Evolutionary conservation across 805 yeast species (phyloP).

Genomic region (Schizosaccharomyces osmophilus): DNA sequence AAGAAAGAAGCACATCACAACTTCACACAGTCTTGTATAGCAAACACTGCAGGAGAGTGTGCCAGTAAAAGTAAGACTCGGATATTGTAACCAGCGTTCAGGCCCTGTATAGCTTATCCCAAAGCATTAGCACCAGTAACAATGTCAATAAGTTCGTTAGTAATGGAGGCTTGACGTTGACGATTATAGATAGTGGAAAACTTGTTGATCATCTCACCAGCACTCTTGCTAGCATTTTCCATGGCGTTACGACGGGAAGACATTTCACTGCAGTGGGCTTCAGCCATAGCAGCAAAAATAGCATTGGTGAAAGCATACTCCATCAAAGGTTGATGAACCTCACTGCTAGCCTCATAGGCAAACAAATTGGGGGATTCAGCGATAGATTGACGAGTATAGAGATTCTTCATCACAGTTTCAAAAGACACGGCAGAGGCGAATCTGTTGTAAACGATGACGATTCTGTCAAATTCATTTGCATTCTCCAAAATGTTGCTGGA

Average conservation of each 20-base stretch:
- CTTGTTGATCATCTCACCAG: conserved; percentile 92
- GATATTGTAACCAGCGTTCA: no score
- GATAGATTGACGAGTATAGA: conserved; percentile 45
- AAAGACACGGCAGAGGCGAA: conserved; percentile 73
- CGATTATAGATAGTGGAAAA: conserved; percentile 97
- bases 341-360: conserved; percentile 53
- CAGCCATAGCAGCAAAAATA: conserved; percentile 76
- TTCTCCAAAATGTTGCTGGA: conserved; percentile 58
- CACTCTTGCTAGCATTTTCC: conserved; percentile 99
- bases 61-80: no score
- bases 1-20: no score
- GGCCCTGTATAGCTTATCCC: background rate
- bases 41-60: no score
- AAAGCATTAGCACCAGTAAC: conserved; percentile 98
- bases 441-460: conserved; percentile 68
- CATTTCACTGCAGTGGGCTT: conserved; percentile 93
- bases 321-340: conserved; percentile 27
- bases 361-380: conserved; percentile 67
- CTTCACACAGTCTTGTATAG: no score
- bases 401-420: conserved; percentile 50
- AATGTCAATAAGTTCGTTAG: conserved; percentile 97
- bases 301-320: conserved; percentile 81
- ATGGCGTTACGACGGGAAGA: conserved; percentile 98
- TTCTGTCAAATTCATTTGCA: conserved; percentile 35
- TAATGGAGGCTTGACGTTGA: conserved; percentile 96